Percentiles rank a stretch among this genome's conserved stretches.
Evolutionary conservation across 495 filamentous ascomycete species (phyloP).

Genomic region (Trichoderma erinaceum): DNA sequence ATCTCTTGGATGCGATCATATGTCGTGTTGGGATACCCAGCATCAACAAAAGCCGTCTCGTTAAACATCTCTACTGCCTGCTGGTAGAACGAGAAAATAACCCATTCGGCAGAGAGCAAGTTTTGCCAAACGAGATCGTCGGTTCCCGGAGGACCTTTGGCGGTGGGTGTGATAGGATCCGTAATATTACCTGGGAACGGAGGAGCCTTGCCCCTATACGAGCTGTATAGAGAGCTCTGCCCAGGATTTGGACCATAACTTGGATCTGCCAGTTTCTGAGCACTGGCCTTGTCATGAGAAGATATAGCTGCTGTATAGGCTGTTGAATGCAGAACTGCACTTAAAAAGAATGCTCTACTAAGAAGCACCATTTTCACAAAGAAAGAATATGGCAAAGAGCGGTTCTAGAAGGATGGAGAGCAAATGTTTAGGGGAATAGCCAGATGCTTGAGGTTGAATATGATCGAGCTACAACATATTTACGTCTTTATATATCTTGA

Average conservation of each 20-base stretch:
- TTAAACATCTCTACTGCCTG: constrained; percentile 43
- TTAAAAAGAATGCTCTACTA: not conserved
- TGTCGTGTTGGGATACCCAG: constrained; percentile 40
- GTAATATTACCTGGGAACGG: constrained; percentile 44
- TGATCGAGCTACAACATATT: not conserved
- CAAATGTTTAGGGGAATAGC: not conserved
- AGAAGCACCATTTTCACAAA: not conserved
- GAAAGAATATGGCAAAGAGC: not conserved
- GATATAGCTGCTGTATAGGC: not conserved
- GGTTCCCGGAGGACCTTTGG: constrained; percentile 30
- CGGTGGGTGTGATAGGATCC: constrained; percentile 37
- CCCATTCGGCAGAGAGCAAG: constrained; percentile 48
- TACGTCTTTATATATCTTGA: not conserved
- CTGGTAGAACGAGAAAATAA: constrained; percentile 52
- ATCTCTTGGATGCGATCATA: constrained; percentile 48
- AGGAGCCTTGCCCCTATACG: constrained; percentile 35
- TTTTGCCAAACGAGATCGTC: constrained; percentile 51
- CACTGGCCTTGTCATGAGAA: constrained; percentile 14
- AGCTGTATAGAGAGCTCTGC: constrained; percentile 36
- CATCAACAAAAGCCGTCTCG: constrained; percentile 31
- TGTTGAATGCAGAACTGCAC: not conserved
- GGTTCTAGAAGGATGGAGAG: too few species aligned
- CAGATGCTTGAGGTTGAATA: not conserved
- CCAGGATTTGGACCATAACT: constrained; percentile 39
- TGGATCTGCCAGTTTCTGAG: constrained; percentile 35